A percentile compares a stretch with the other conserved stretches of the same genome.
Conservation (phyloP, 345 rosid genomes). For the Viola odorata region DNA sequence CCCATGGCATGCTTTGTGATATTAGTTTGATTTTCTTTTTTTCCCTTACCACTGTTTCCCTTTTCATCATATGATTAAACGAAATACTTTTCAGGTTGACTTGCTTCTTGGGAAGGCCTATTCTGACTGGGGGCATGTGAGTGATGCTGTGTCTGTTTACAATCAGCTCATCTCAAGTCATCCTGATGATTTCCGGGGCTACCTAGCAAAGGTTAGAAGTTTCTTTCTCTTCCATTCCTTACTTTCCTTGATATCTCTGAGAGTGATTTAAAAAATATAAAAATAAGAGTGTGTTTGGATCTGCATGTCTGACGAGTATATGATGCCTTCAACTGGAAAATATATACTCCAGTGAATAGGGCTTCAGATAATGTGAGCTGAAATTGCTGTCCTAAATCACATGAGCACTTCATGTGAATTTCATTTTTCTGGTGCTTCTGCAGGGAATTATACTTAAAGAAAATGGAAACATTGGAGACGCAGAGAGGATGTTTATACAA, state of each 20-base stretch:
- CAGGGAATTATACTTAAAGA: conserved; percentile 90
- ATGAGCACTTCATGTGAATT: not conserved
- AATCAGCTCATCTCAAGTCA: conserved; percentile 67
- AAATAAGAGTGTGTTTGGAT: not conserved
- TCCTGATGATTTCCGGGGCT: conserved; percentile 88
- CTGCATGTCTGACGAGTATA: not conserved
- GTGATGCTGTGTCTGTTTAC: conserved; percentile 86
- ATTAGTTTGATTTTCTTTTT: not conserved
- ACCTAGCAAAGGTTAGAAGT: conserved; percentile 75
- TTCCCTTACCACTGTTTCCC: not conserved
- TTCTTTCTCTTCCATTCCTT: not conserved
- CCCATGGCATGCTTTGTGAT: not conserved
- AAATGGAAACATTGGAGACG: conserved; percentile 75
- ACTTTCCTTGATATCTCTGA: no score
- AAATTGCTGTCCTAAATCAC: no score
- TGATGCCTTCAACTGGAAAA: not conserved
- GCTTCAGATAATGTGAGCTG: not conserved
- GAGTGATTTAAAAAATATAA: not conserved
- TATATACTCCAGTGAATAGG: not conserved
- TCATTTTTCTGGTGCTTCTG: conserved; percentile 12
- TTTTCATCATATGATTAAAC: not conserved
- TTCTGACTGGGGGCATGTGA: conserved; percentile 85
- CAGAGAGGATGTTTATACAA: conserved; percentile 98
- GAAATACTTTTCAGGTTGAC: conserved; percentile 50
- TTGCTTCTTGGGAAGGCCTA: conserved; percentile 94